Base-by-base conservation (phyloP, 2,329 filamentous ascomycete species). In the Colletotrichum karsti region DNA sequence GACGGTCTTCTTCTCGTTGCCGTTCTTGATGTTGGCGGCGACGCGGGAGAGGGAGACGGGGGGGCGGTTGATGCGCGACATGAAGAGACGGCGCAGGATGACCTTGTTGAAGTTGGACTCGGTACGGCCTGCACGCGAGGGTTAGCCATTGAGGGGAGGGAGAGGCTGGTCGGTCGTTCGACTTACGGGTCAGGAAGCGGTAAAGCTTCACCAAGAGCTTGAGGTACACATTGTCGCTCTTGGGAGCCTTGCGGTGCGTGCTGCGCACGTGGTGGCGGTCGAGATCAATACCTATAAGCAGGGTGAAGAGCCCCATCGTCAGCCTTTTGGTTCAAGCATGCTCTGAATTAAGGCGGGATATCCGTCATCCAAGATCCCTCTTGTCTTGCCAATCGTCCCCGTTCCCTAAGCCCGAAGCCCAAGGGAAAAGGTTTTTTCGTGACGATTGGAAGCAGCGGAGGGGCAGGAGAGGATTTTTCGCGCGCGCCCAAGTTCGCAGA, bases 21-120 rank as follows among this genome's bases (percentile, higher is more conserved):
- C 86, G 78, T 91, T 89, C 80, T 84, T 85, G 78, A 89, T 84
- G 84, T 92, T 93, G 81, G 86, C 83, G 73, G 87, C 91, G 80
- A 98, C 94, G 84, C 95, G 93, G 75, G 95, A 98, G 79, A 99
- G 89, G 70, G 95, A 98, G 79, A 99, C 91, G 73, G 96, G 94
- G 71, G 94, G 93, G 77, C 95, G 93, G 93, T 98, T 98, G 87
- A 97, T 97, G 86, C 95, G 94, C 84, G 94, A 97, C 93, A 96
- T 97, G 82, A 97, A 97, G 71, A 99, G 92, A 80, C 96, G 93
- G 83, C 95, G 94, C 79, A 99, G 93, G 81, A 99, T 91, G 79
- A 96, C 93, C 90, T 97, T 97, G 93, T 99, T 99, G 93, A 99
- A 99, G 87, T 90, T 90, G 74, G 94, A 90, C 84, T 98, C 96